Evolutionary conservation across 208 protist species (phyloP).

Genomic region (Crithidia expoeki): DNA sequence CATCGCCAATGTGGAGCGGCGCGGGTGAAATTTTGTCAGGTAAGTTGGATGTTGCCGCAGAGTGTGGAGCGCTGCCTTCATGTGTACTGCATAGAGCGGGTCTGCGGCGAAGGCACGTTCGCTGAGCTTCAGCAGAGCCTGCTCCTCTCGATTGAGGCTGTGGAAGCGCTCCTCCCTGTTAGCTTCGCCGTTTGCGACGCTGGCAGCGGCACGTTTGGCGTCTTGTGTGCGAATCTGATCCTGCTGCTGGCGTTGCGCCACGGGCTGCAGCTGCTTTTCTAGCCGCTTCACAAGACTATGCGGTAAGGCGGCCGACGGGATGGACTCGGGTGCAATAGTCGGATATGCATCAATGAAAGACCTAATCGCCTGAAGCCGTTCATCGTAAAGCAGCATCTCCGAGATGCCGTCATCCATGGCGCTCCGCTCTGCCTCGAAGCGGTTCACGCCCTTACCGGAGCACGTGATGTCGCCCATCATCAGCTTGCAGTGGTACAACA

Average conservation of each 20-base stretch:
- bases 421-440: conserved; percentile 75
- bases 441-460: conserved; percentile 61
- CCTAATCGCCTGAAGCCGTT: conserved; percentile 57
- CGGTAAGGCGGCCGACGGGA: conserved; percentile 51
- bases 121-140: conserved; percentile 19
- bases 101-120: conserved; percentile 24
- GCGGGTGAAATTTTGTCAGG: conserved; percentile 51
- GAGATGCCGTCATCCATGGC: conserved; percentile 55
- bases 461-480: conserved; percentile 50
- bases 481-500: conserved; percentile 49
- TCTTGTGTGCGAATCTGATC: too few species aligned
- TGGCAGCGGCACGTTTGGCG: too few species aligned
- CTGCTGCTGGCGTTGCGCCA: conserved; percentile 15
- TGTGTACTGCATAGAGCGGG: conserved; percentile 33
- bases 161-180: neutral
- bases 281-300: conserved; percentile 26
- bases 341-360: conserved; percentile 59
- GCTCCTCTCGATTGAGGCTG: conserved; percentile 18
- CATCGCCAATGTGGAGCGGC: conserved; percentile 76
- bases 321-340: conserved; percentile 37
- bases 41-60: conserved; percentile 58
- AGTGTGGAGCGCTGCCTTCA: conserved; percentile 40
- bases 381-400: conserved; percentile 71
- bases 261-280: conserved; percentile 14
- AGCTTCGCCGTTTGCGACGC: too few species aligned